Conservation (phyloP, 2,329 filamentous ascomycete genomes). For the Atkinsonella hypoxylon region DNA sequence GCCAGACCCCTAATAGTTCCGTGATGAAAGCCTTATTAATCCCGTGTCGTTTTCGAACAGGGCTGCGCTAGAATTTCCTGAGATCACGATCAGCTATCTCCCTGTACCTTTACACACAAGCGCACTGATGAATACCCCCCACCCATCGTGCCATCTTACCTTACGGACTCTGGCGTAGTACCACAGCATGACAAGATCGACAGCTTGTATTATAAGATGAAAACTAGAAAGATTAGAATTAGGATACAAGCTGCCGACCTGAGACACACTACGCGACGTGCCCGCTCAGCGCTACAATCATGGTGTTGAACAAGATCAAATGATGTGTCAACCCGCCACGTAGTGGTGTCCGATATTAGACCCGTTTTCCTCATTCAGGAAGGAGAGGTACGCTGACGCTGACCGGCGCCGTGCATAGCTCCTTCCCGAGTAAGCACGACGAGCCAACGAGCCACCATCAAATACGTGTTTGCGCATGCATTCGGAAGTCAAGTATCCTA, state of each 20-base stretch:
- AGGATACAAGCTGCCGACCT: no score
- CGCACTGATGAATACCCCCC: no score
- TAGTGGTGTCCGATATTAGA: neutral
- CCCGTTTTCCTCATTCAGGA: neutral
- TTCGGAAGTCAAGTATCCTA: no score
- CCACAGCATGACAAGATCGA: no score
- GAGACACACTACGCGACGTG: no score
- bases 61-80: neutral
- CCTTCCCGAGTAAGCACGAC: neutral
- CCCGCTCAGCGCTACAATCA: no score
- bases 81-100: neutral
- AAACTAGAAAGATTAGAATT: no score
- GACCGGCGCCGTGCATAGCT: neutral
- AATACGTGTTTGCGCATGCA: neutral
- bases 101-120: neutral
- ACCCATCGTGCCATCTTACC: neutral
- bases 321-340: neutral
- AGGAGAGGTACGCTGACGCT: neutral
- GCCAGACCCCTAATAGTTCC: neutral
- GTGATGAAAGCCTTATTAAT: neutral
- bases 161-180: neutral
- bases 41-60: neutral
- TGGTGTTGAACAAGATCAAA: neutral
- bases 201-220: no score
- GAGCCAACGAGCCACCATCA: neutral